Evolutionary conservation across 768 basidiomycete genomes (phyloP).

Genomic region (Suillus fuscotomentosus): DNA sequence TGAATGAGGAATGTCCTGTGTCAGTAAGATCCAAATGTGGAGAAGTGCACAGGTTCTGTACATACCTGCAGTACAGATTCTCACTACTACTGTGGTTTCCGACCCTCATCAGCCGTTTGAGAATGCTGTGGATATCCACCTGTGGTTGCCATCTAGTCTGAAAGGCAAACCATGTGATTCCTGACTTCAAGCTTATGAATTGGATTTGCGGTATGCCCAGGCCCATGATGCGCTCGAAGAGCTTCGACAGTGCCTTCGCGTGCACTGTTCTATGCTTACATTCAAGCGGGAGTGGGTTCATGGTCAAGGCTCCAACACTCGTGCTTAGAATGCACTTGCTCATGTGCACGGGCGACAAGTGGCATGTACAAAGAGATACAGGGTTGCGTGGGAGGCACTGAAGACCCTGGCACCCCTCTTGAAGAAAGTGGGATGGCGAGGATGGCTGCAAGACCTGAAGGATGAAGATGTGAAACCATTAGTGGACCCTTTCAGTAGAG

Average conservation of each 20-base stretch:
- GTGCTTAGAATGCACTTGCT: not conserved
- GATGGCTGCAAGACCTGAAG: not conserved
- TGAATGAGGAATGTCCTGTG: not conserved
- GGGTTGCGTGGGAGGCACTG: not conserved
- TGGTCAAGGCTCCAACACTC: constrained; percentile 10
- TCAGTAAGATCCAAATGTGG: not conserved
- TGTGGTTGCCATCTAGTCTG: constrained; percentile 8
- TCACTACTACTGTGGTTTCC: not conserved
- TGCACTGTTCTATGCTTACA: not conserved
- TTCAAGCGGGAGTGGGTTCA: constrained; percentile 7
- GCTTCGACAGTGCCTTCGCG: constrained; percentile 7
- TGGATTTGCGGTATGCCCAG: constrained; percentile 9
- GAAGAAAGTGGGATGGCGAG: not conserved
- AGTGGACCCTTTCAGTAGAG: not conserved
- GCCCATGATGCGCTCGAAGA: constrained; percentile 9
- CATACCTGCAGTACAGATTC: not conserved
- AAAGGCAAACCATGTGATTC: not conserved
- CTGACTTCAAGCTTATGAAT: not conserved
- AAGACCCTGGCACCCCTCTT: not conserved
- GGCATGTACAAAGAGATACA: not conserved
- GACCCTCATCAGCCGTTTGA: not conserved
- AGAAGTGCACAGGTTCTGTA: not conserved
- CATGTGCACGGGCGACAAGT: not conserved
- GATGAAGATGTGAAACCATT: not conserved
- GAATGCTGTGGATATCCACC: not conserved